These are phyloP conservation scores for Zoysia pacifica DNA, from an alignment of 176 grass and related monocot species.

Conservation along the genomic window DNA sequence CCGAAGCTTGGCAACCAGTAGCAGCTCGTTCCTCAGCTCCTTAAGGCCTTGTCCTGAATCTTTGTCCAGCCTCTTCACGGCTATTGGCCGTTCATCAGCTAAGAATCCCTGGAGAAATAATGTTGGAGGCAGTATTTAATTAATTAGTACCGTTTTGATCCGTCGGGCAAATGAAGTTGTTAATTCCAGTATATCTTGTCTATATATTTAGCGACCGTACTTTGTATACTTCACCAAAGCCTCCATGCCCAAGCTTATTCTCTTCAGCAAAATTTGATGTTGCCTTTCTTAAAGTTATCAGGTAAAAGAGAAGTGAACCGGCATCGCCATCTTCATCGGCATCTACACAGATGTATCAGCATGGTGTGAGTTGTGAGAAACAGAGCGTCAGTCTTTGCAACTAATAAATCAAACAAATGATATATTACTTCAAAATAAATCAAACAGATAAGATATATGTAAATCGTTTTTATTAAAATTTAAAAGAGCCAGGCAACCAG, in stretches of 20 bases:
- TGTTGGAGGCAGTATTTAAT: background rate
- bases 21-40: conserved; percentile 49
- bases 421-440: background rate
- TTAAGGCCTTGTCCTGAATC: conserved; percentile 36
- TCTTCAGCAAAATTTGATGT: conserved; percentile 53
- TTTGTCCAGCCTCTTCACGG: conserved; percentile 34
- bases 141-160: background rate
- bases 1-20: conserved; percentile 54
- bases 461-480: too few species aligned
- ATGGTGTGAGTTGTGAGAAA: background rate
- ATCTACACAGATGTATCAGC: background rate
- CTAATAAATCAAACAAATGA: background rate
- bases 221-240: conserved; percentile 70
- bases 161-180: background rate
- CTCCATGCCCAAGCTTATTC: conserved; percentile 71
- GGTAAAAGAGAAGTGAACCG: conserved; percentile 47
- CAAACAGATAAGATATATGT: too few species aligned
- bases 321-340: conserved; percentile 19
- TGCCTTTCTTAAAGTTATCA: conserved; percentile 44
- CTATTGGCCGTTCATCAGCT: conserved; percentile 23
- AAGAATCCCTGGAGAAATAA: conserved; percentile 37
- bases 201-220: conserved; percentile 2
- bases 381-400: background rate
- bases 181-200: background rate
- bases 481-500: background rate